Evolutionary conservation across 345 rosid species (phyloP).

Genomic region (Carallia brachiata): DNA sequence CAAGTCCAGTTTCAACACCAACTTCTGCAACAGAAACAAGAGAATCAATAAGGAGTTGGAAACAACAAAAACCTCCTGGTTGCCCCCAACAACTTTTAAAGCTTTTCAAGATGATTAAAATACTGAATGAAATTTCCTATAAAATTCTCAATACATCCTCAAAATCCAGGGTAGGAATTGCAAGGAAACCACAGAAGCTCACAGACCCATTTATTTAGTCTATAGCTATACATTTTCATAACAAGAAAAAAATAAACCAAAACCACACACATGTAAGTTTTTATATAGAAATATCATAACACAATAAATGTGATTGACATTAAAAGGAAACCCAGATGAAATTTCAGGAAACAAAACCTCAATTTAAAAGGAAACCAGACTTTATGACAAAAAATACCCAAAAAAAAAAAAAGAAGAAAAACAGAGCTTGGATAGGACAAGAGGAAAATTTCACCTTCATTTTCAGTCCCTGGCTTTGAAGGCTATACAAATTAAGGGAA

Average conservation of each 20-base stretch:
- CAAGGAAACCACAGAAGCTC: neutral
- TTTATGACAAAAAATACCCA: neutral
- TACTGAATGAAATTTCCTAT: neutral
- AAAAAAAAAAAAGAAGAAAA: too few species aligned
- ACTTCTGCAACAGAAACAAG: conserved; percentile 49
- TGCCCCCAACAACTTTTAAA: neutral
- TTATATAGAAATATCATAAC: too few species aligned
- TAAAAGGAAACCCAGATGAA: too few species aligned
- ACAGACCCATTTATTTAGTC: too few species aligned
- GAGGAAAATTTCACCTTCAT: conserved; percentile 33
- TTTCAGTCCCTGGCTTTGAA: conserved; percentile 16
- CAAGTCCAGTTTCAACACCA: conserved; percentile 51
- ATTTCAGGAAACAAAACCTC: neutral
- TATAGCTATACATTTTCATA: too few species aligned
- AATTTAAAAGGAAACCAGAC: neutral
- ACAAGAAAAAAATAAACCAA: too few species aligned
- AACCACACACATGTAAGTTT: too few species aligned
- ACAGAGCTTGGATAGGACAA: neutral
- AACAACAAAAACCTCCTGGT: neutral
- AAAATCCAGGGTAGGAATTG: conserved; percentile 2
- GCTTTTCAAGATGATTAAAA: neutral
- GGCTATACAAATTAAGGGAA: neutral
- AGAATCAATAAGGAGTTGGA: conserved; percentile 2
- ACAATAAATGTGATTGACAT: too few species aligned
- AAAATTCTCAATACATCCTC: neutral